These are phyloP conservation scores for Citrullus mucosospermus DNA, from an alignment of 306 rosid genomes.

Conservation along the genomic window DNA sequence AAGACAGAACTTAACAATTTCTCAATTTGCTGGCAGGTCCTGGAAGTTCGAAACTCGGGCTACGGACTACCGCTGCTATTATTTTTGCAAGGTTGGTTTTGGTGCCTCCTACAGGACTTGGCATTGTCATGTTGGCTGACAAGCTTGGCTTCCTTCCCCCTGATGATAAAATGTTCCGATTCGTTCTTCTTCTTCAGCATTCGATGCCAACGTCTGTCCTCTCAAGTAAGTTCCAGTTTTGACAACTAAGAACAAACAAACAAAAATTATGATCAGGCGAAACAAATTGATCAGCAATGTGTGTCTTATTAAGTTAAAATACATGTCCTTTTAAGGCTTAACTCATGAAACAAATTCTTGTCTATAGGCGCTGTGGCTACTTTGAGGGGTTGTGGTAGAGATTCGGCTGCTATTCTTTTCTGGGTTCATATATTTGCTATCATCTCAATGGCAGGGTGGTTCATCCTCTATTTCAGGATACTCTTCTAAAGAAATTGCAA, in stretches of 20 bases:
- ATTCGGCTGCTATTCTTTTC: constrained; percentile 82
- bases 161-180: constrained; percentile 72
- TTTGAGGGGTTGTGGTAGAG: constrained; percentile 94
- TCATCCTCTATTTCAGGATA: constrained; percentile 51
- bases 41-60: constrained; percentile 91
- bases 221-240: constrained; percentile 37
- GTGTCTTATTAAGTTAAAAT: not conserved
- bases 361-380: constrained; percentile 83
- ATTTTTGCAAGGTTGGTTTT: constrained; percentile 57
- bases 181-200: constrained; percentile 89
- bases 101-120: constrained; percentile 87
- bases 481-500: constrained; percentile 39
- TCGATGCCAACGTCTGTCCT: constrained; percentile 98
- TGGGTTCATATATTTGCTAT: constrained; percentile 96
- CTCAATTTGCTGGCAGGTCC: constrained; percentile 54
- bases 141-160: constrained; percentile 92
- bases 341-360: not conserved
- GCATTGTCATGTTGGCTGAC: constrained; percentile 85
- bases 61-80: constrained; percentile 78
- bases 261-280: too few relatives aligned
- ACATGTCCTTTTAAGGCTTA: not conserved
- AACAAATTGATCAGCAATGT: not conserved
- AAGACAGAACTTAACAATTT: not conserved
- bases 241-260: not conserved
- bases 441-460: constrained; percentile 93